Conservation (phyloP, 192 early-diverging fungal genomes). For the Coemansia pectinata region DNA sequence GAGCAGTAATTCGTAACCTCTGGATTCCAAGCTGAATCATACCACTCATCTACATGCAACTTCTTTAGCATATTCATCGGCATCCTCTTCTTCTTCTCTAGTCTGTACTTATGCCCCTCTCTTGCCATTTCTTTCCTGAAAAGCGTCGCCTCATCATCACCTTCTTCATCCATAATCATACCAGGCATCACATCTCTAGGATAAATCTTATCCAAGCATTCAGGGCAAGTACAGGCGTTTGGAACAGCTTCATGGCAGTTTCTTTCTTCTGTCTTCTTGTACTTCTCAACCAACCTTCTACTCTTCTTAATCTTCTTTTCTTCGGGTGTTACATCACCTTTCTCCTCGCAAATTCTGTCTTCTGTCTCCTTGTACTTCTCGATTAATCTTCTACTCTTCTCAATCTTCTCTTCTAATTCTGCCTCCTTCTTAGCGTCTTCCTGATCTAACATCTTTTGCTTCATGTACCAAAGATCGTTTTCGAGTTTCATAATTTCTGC, state of each 20-base stretch:
- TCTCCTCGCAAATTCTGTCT: too few relatives aligned
- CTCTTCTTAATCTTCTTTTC: too few relatives aligned
- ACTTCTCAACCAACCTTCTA: neutral
- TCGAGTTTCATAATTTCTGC: too few relatives aligned
- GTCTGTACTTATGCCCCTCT: neutral
- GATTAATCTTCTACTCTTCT: too few relatives aligned
- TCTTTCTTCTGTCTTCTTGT: neutral
- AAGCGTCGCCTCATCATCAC: neutral
- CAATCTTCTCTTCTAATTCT: too few relatives aligned
- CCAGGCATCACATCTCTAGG: neutral
- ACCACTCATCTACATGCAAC: conserved; percentile 1
- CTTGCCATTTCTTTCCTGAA: neutral
- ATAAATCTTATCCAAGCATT: neutral
- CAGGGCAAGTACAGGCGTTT: neutral
- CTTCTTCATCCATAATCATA: neutral
- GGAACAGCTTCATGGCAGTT: neutral
- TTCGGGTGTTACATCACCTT: too few relatives aligned
- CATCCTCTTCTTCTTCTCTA: neutral
- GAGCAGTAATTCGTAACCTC: neutral
- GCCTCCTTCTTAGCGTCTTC: too few relatives aligned
- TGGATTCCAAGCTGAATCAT: neutral
- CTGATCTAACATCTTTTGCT: too few relatives aligned
- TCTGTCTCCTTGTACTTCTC: too few relatives aligned
- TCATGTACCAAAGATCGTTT: too few relatives aligned
- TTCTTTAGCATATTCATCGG: conserved; percentile 1